Base-by-base conservation (phyloP, 768 basidiomycete genomes). In the Melanogaster broomeanus region DNA sequence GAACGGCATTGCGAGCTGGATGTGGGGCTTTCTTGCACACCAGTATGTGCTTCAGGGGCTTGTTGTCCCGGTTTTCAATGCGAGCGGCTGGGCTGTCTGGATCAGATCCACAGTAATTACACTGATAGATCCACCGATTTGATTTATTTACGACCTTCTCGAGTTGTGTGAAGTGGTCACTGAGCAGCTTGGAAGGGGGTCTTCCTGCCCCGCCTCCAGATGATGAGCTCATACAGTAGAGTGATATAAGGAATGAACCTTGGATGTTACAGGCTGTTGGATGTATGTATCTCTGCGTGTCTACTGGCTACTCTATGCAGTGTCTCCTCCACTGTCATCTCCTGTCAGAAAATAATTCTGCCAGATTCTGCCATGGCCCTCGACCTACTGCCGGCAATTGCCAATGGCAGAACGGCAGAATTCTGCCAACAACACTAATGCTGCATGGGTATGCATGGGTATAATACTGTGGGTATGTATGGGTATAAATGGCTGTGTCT, bases 41-140 rank as follows among this genome's bases (percentile, higher is more conserved):
- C 2, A n/a, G 19, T 12, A 55, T 49, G 39, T 55, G 53, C 35
- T 55, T 55, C 15, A 53, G 18, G 43, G 31, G 50, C n/a, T 44
- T 55, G 42, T 60, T 48, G 25, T 58, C 53, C 25, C 38, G 27
- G 27, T 51, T 33, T 27, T 59, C 48, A 16, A 59, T 56, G 18
- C 25, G 25, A 18, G 51, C 34, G 31, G 27, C 44, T 18, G 11
- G 38, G 12, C 38, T 25, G 6, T 11, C 34, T 11, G n/a, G n/a
- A n/a, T 42, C 31, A 35, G 49, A 18, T 6, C 25, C 25, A 22
- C 52, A 59, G 51, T 57, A 48, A 31, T 50, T 50, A 48, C 55
- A 57, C 45, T 42, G 47, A 34, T 47, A 59, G 22, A 27, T 48
- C 24, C 45, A 53, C 22, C 48, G 18, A 15, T 47, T 31, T 9